Evolutionary conservation across 2,329 filamentous ascomycete genomes (phyloP).

Genomic region (Cryphonectria nitschkei): DNA sequence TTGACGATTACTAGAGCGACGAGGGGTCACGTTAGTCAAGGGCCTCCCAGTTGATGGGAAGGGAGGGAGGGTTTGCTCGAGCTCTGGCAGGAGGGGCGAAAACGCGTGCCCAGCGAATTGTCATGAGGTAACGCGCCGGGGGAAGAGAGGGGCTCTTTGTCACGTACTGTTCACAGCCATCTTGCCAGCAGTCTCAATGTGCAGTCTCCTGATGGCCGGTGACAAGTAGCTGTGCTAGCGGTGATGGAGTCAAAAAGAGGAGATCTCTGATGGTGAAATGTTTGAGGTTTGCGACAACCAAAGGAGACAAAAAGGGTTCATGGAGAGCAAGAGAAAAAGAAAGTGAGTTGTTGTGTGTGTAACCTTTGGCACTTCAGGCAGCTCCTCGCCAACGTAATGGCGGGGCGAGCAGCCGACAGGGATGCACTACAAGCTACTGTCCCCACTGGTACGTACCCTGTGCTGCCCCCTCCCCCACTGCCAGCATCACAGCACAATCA

Average conservation of each 20-base stretch:
- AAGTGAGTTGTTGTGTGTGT: not conserved
- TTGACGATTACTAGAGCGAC: conserved; percentile 76
- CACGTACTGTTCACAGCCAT: conserved; percentile 62
- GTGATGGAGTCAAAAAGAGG: not conserved
- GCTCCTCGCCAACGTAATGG: conserved; percentile 25
- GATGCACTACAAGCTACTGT: not conserved
- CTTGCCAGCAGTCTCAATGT: conserved; percentile 31
- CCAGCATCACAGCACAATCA: not conserved
- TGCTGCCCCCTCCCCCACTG: not conserved
- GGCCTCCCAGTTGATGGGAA: not conserved
- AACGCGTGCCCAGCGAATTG: not conserved
- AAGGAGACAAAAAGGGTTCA: not conserved
- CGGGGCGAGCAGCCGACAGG: conserved; percentile 18
- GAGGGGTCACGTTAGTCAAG: conserved; percentile 32
- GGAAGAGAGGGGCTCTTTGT: not conserved
- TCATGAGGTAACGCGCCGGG: not conserved
- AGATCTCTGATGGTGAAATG: not conserved
- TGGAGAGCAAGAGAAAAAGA: conserved; percentile 7
- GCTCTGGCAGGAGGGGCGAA: not conserved
- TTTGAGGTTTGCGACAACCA: not conserved
- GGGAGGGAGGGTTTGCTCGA: not conserved
- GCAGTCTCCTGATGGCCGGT: not conserved
- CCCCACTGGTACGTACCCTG: conserved; percentile 20
- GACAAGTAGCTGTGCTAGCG: not conserved
- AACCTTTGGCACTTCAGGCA: conserved; percentile 16